phyloP scores from a whole-genome alignment of 306 rosid genomes.

The Amphicarpaea edgeworthii region DNA sequence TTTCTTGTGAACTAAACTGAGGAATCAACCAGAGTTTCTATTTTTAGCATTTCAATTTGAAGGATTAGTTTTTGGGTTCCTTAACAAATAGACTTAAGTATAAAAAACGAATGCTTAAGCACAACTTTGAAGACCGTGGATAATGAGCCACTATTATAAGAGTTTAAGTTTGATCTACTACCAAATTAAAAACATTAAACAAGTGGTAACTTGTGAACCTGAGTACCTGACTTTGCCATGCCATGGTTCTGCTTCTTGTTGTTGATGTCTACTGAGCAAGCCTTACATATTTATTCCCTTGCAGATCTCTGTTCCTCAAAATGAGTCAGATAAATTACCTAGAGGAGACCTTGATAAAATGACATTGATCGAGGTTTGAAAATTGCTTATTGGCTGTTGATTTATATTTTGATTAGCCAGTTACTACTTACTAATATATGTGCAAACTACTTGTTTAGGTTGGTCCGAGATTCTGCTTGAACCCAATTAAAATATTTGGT shows the following conservation, averaged over 20 bases:
- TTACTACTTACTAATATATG: too few species aligned
- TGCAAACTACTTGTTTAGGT: too few species aligned
- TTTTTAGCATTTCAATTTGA: not conserved
- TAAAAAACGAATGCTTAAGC: not conserved
- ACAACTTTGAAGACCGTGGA: not conserved
- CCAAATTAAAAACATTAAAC: not conserved
- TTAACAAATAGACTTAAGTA: not conserved
- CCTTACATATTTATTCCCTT: slow-evolving; percentile 8
- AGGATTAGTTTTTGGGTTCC: not conserved
- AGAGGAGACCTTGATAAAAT: slow-evolving; percentile 90
- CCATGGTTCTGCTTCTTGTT: not conserved
- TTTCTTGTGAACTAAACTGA: not conserved
- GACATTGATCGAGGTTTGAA: slow-evolving; percentile 86
- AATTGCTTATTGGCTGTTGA: too few species aligned
- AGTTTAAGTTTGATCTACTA: not conserved
- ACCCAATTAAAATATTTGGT: slow-evolving; percentile 93
- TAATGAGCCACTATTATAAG: not conserved
- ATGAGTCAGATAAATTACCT: slow-evolving; percentile 80
- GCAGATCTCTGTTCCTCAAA: slow-evolving; percentile 90
- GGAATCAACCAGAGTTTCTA: not conserved
- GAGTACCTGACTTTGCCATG: slow-evolving; percentile 21
- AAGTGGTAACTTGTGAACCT: not conserved
- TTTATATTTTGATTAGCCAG: too few species aligned
- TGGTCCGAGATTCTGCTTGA: slow-evolving; percentile 95
- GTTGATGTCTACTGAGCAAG: not conserved